phyloP scores from a whole-genome alignment of 495 filamentous ascomycete genomes.

The Daldinia vernicosa region DNA sequence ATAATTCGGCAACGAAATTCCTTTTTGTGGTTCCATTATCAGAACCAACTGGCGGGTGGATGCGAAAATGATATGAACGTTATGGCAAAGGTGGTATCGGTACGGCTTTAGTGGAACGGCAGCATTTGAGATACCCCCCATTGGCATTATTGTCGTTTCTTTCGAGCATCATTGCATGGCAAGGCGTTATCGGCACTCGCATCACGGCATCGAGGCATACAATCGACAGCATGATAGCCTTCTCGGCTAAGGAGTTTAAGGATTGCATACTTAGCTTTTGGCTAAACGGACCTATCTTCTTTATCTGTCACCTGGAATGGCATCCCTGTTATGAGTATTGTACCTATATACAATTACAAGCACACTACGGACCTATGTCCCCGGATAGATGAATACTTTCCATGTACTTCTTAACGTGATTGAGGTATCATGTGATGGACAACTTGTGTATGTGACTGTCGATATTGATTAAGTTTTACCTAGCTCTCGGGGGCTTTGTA shows the following conservation, averaged over 20 bases:
- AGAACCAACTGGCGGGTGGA: neutral
- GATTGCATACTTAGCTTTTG: conserved; percentile 17
- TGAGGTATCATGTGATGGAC: neutral
- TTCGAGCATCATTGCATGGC: conserved; percentile 27
- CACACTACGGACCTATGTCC: neutral
- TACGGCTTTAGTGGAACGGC: conserved; percentile 9
- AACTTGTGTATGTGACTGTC: neutral
- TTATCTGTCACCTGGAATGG: neutral
- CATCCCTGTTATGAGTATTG: neutral
- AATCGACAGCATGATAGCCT: neutral
- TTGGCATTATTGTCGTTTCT: conserved; percentile 13
- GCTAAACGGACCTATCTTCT: neutral
- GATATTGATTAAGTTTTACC: neutral
- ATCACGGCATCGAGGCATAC: conserved; percentile 8
- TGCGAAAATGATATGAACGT: neutral
- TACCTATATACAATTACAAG: neutral
- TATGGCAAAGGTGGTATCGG: conserved; percentile 5
- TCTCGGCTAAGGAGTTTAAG: conserved; percentile 11
- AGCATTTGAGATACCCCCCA: conserved; percentile 36
- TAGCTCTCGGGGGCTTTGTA: neutral
- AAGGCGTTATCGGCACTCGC: conserved; percentile 33
- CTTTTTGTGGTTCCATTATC: conserved; percentile 5
- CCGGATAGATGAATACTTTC: neutral
- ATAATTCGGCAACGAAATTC: conserved; percentile 3
- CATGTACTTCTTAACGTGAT: neutral